Evolutionary conservation across 257 asterid species (phyloP).

Genomic region (Solanum clarkiae): DNA sequence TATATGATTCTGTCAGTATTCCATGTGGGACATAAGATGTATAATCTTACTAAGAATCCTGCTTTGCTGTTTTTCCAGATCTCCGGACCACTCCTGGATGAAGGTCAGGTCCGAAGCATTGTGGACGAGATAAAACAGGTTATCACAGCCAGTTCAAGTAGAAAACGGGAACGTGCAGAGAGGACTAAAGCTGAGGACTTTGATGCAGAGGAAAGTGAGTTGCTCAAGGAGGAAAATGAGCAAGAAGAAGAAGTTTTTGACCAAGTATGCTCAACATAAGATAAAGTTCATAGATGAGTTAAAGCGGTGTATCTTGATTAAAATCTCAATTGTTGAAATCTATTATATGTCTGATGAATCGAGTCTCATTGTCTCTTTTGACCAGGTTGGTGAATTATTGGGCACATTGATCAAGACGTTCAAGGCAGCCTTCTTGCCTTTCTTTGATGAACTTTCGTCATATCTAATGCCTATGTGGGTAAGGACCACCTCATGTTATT

Average conservation of each 20-base stretch:
- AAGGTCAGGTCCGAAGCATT: slow-evolving; percentile 80
- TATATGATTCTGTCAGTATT: not conserved
- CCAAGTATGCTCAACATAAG: slow-evolving; percentile 43
- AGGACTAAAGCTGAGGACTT: slow-evolving; percentile 97
- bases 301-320: not conserved
- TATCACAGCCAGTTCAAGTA: slow-evolving; percentile 86
- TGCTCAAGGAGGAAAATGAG: slow-evolving; percentile 93
- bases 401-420: slow-evolving; percentile 92
- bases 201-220: slow-evolving; percentile 95
- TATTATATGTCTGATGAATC: not conserved
- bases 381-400: slow-evolving; percentile 82
- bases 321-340: not conserved
- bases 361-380: not conserved
- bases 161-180: slow-evolving; percentile 80
- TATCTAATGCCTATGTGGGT: slow-evolving; percentile 99
- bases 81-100: slow-evolving; percentile 82
- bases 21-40: not conserved
- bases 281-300: not conserved
- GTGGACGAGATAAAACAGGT: slow-evolving; percentile 92
- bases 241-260: slow-evolving; percentile 99
- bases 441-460: slow-evolving; percentile 86
- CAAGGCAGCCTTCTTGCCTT: slow-evolving; percentile 86
- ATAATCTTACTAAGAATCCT: not conserved
- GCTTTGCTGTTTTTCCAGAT: slow-evolving; percentile 34
- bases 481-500: slow-evolving; percentile 15